A percentile compares a stretch with the other conserved stretches of the same genome.
phyloP scores from a whole-genome alignment of 768 basidiomycete genomes.

The Mycena olivaceomarginata region DNA sequence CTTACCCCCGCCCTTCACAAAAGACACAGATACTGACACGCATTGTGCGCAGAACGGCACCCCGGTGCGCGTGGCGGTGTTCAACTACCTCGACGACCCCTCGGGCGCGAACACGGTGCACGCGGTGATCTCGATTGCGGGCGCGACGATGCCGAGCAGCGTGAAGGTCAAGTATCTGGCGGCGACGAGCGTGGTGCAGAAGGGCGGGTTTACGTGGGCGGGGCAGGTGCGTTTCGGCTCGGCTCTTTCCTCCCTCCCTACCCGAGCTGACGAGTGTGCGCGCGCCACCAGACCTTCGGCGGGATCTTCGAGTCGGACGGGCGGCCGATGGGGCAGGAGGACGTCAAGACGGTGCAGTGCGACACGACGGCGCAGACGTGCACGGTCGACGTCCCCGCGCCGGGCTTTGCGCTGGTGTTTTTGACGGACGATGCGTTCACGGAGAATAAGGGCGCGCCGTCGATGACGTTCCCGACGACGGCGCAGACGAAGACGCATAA shows the following conservation, averaged over 20 bases:
- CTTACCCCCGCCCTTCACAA: too few species aligned
- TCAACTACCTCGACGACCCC: constrained; percentile 69
- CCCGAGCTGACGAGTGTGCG: not conserved
- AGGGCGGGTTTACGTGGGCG: not conserved
- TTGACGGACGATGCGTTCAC: constrained; percentile 64
- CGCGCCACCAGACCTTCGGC: not conserved
- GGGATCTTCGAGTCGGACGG: not conserved
- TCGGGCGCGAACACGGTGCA: constrained; percentile 52
- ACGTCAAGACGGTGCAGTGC: not conserved
- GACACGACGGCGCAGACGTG: constrained; percentile 47
- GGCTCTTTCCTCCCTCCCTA: too few species aligned
- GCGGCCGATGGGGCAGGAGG: not conserved
- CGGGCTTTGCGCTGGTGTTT: constrained; percentile 86
- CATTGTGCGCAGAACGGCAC: constrained; percentile 8
- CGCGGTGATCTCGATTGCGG: not conserved
- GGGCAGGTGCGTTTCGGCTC: not conserved
- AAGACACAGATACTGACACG: too few species aligned
- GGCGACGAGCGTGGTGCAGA: not conserved
- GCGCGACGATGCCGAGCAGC: not conserved
- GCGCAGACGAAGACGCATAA: constrained; percentile 13
- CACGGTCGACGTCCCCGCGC: constrained; percentile 78
- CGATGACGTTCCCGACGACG: constrained; percentile 19
- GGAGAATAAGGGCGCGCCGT: constrained; percentile 38
- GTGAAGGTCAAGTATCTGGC: not conserved
- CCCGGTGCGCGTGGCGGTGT: constrained; percentile 61